Evolutionary conservation across 345 rosid species (phyloP), one percentile per base, ranked within the genome.

Genomic region (Citropsis articulata): DNA sequence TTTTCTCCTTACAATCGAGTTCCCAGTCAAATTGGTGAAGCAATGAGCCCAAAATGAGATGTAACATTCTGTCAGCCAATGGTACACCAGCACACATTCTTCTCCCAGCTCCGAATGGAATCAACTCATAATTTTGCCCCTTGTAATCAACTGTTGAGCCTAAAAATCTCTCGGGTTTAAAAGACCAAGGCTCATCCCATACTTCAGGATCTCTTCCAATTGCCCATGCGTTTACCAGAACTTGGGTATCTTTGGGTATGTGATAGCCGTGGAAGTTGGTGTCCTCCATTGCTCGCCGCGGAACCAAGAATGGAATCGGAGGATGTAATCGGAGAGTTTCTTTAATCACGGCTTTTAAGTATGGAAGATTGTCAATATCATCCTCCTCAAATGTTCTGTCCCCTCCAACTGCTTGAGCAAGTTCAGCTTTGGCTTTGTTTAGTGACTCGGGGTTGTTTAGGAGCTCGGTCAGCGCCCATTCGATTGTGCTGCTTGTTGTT

Each of bases 381-480:
- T 75, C 35, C 78, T 93, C 95, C 63, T 93, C 88, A 5, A 91
- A 72, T 77, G 77, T 86, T 19, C 71, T 73, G 75, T 77, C 76
- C 38, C 82, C 67, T 62, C 92, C 94, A 4, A 90, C 67, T 10
- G 86, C 83, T n/a, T 14, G 63, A 77, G 74, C 63, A 1, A 90
- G 87, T 81, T 91, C 95, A 21, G 78, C 80, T 80, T 90, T 85
- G 57, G 79, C 93, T 74, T 84, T 85, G 56, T 55, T 56, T 88
- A 90, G 77, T 36, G 82, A 62, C 3, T 86, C 79, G 0, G 87
- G 91, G 61, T 85, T 82, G 66, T 83, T 75, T 4, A 93, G 73
- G 57, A 93, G 91, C 78, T 93, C 94, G 1, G 93, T 81, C 77
- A 91, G 2, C 48, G 94, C 93, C 94, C 98, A 91, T 73, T 91